A percentile compares a stretch with the other conserved stretches of the same genome.
Evolutionary conservation across 2,329 filamentous ascomycete species (phyloP).

Genomic region (Ploettnerulaceae sp.): DNA sequence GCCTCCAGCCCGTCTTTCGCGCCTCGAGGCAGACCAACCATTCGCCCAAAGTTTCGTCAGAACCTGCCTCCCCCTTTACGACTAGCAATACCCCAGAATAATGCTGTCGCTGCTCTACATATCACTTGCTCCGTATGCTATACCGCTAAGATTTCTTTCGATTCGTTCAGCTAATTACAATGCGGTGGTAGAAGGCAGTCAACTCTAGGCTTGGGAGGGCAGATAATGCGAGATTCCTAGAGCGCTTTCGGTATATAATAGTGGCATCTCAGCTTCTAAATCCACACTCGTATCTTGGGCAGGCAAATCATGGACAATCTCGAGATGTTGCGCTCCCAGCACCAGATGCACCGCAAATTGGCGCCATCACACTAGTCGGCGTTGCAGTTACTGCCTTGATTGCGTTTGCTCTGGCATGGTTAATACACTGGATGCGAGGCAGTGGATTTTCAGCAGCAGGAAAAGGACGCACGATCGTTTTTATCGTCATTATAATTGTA

Average conservation of each 20-base stretch:
- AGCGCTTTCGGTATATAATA: slow-evolving; percentile 89
- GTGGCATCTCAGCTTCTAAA: slow-evolving; percentile 86
- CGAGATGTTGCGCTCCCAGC: slow-evolving; percentile 19
- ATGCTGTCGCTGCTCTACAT: slow-evolving; percentile 42
- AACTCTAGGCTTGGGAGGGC: slow-evolving; percentile 68
- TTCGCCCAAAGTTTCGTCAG: slow-evolving; percentile 51
- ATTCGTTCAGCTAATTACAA: slow-evolving; percentile 21
- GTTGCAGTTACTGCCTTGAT: slow-evolving; percentile 59
- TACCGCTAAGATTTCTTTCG: slow-evolving; percentile 11
- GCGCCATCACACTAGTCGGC: slow-evolving; percentile 55
- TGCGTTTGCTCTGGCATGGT: slow-evolving; percentile 53
- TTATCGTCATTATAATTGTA: slow-evolving; percentile 44
- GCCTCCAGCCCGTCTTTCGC: slow-evolving; percentile 43
- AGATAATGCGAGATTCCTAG: slow-evolving; percentile 81
- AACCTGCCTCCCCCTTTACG: slow-evolving; percentile 41
- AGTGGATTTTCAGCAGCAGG: slow-evolving; percentile 48
- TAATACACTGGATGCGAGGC: slow-evolving; percentile 65
- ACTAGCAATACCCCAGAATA: slow-evolving; percentile 39
- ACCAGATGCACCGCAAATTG: slow-evolving; percentile 27
- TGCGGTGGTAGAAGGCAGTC: slow-evolving; percentile 54
- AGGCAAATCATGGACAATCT: slow-evolving; percentile 28
- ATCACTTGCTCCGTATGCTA: slow-evolving; percentile 48
- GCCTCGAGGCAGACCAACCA: slow-evolving; percentile 50
- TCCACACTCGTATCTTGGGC: slow-evolving; percentile 54
- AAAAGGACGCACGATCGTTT: slow-evolving; percentile 49